A percentile compares a stretch with the other conserved stretches of the same genome.
Conservation (phyloP, 331 rosid genomes). For the Quercus tomentella region DNA sequence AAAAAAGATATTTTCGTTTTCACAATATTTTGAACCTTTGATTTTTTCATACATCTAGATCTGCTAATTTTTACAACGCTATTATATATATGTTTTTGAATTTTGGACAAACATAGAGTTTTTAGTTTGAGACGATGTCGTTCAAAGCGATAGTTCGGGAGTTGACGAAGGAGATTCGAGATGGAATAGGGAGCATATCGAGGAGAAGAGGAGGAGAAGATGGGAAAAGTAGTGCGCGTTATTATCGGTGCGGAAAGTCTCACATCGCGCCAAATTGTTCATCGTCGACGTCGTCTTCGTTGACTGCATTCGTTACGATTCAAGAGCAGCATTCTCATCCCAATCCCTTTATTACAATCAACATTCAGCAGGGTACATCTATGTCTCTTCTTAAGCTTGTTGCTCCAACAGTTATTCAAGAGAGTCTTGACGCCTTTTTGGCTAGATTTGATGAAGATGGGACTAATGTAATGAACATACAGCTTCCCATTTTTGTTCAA, state of each 20-base stretch:
- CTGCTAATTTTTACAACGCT: background rate
- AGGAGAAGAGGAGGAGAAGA: constrained; percentile 26
- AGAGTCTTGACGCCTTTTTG: too few species aligned
- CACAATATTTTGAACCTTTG: too few species aligned
- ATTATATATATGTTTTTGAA: background rate
- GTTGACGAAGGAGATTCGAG: constrained; percentile 48
- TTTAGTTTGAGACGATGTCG: constrained; percentile 42
- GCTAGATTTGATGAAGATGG: too few species aligned
- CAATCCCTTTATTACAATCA: too few species aligned
- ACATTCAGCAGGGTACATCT: too few species aligned
- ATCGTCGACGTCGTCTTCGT: constrained; percentile 4
- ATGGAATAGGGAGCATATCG: constrained; percentile 47
- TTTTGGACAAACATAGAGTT: background rate
- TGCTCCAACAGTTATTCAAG: too few species aligned
- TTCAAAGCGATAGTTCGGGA: constrained; percentile 52
- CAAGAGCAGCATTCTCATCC: background rate
- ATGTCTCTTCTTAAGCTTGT: too few species aligned
- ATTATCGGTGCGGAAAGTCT: constrained; percentile 56
- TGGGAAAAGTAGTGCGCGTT: constrained; percentile 14
- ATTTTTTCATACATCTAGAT: background rate
- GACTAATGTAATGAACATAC: too few species aligned
- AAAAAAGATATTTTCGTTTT: too few species aligned
- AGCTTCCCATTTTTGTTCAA: too few species aligned
- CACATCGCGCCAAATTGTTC: constrained; percentile 76
- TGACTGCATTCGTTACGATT: constrained; percentile 1